phyloP scores from a whole-genome alignment of 768 basidiomycete species.

The Baorangia bicolor region DNA sequence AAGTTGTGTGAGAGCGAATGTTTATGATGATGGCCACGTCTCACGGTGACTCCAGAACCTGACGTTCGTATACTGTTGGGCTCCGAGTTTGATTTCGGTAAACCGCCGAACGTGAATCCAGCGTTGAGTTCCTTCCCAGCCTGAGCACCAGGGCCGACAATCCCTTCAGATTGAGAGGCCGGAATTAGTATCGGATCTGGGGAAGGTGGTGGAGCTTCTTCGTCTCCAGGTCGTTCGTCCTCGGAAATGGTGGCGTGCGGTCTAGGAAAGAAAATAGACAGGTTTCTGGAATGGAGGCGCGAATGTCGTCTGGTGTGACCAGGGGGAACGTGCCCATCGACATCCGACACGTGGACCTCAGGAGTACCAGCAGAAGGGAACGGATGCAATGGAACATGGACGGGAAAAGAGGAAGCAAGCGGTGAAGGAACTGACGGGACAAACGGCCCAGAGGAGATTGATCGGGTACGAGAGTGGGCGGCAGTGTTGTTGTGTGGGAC shows the following conservation, averaged over 20 bases:
- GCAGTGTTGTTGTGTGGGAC: conserved; percentile 3
- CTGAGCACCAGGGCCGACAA: conserved; percentile 22
- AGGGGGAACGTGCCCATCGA: conserved; percentile 15
- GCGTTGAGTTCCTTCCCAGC: conserved; percentile 43
- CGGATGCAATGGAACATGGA: conserved; percentile 24
- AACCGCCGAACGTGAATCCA: conserved; percentile 66
- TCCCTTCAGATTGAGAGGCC: conserved; percentile 39
- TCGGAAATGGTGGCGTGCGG: conserved; percentile 64
- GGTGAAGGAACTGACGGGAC: conserved; percentile 29
- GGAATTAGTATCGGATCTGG: conserved; percentile 43
- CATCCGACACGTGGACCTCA: conserved; percentile 19
- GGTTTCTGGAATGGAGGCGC: conserved; percentile 85
- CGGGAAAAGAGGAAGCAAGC: conserved; percentile 27
- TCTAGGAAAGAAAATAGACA: conserved; percentile 89
- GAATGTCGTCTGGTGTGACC: conserved; percentile 50
- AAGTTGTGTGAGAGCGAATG: conserved; percentile 94
- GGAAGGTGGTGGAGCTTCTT: conserved; percentile 47
- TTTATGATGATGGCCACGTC: conserved; percentile 84
- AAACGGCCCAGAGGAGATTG: conserved; percentile 35
- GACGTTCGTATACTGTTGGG: conserved; percentile 16
- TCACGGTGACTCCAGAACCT: conserved; percentile 26
- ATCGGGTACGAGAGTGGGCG: conserved; percentile 31
- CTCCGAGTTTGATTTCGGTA: conserved; percentile 33
- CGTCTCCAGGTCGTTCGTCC: conserved; percentile 51
- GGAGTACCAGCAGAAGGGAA: conserved; percentile 24